Conservation (phyloP, 257 asterid species). For the Solanum gracilifrons region DNA sequence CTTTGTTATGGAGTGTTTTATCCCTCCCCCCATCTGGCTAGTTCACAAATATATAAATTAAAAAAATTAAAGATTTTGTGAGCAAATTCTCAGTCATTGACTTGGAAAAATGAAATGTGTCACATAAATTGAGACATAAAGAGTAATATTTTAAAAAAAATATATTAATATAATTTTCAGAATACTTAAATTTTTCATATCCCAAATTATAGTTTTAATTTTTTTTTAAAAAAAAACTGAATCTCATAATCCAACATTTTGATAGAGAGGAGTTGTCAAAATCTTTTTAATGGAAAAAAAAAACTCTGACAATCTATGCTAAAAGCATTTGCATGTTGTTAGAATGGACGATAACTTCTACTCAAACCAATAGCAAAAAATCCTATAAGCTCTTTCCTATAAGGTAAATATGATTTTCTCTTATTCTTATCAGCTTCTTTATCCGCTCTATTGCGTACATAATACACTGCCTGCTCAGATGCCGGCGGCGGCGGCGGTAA, state of each 20-base stretch:
- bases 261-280: background rate
- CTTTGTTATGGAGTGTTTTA: no score
- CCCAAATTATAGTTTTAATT: no score
- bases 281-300: background rate
- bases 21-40: no score
- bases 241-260: no score
- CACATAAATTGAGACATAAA: no score
- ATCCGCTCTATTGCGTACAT: background rate
- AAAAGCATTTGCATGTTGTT: background rate
- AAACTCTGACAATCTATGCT: background rate
- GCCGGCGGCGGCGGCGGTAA: background rate
- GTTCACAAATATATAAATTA: no score
- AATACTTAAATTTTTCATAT: background rate
- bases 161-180: no score
- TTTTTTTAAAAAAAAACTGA: no score
- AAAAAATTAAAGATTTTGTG: no score
- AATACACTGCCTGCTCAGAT: background rate
- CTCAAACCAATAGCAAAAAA: constrained; percentile 4
- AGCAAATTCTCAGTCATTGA: no score
- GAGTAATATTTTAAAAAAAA: no score
- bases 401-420: constrained; percentile 9
- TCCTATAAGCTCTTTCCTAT: constrained; percentile 3
- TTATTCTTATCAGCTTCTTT: background rate
- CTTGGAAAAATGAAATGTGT: no score
- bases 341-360: constrained; percentile 1